A percentile compares a stretch with the other conserved stretches of the same genome.
These are phyloP conservation scores for Alternaria brassicicola DNA, from an alignment of 2,329 filamentous ascomycete species.

Conservation along the genomic window DNA sequence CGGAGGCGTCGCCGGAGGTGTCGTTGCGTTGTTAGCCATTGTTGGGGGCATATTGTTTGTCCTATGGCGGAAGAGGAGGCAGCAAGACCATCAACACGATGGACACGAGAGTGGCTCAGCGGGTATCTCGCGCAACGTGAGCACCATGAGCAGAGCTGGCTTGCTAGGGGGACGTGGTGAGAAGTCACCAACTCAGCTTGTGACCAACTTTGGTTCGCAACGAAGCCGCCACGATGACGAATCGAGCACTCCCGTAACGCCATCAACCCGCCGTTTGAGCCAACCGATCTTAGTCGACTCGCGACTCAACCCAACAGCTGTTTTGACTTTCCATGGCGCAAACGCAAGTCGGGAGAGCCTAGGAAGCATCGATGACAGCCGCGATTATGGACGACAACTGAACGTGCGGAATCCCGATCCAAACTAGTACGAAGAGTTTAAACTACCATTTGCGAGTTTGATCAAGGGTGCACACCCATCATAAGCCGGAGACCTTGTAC, in stretches of 20 bases:
- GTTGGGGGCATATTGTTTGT: conserved; percentile 49
- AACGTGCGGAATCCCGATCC: conserved; percentile 51
- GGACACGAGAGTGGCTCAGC: conserved; percentile 19
- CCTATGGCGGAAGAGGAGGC: conserved; percentile 45
- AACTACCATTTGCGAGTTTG: background rate
- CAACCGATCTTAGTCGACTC: conserved; percentile 56
- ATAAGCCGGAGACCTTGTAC: background rate
- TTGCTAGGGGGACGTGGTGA: conserved; percentile 44
- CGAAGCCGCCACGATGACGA: conserved; percentile 41
- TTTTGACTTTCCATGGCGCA: conserved; percentile 51
- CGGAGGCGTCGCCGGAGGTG: conserved; percentile 53
- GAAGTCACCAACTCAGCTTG: conserved; percentile 34
- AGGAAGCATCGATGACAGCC: conserved; percentile 54
- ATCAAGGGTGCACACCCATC: background rate
- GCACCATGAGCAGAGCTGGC: conserved; percentile 57
- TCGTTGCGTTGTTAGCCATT: conserved; percentile 46
- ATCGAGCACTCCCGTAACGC: conserved; percentile 44
- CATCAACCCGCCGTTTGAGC: conserved; percentile 49
- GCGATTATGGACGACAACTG: conserved; percentile 56
- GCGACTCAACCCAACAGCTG: conserved; percentile 55
- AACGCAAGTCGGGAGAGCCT: conserved; percentile 55
- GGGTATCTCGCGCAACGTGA: conserved; percentile 51
- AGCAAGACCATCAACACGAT: conserved; percentile 28
- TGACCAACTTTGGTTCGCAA: conserved; percentile 35
- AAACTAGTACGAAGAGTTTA: background rate